Evolutionary conservation across 345 rosid genomes (phyloP).

Genomic region (Lumnitzera littorea): DNA sequence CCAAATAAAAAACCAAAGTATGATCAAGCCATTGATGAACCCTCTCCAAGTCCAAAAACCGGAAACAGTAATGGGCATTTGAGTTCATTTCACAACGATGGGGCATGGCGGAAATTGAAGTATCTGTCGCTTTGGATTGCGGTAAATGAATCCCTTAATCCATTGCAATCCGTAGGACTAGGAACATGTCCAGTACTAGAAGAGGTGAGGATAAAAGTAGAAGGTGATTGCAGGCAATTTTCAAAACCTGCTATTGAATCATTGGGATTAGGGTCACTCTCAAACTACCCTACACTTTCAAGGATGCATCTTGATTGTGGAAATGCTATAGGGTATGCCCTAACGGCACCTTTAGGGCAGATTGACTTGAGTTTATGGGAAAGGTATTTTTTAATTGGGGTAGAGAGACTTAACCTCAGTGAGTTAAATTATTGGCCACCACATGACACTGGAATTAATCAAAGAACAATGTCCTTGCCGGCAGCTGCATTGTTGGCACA

Average conservation of each 20-base stretch:
- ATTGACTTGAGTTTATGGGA: constrained; percentile 38
- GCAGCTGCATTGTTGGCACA: constrained; percentile 31
- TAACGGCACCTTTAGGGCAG: constrained; percentile 30
- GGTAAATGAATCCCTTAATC: constrained; percentile 21
- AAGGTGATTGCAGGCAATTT: constrained; percentile 30
- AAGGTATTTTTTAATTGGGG: constrained; percentile 29
- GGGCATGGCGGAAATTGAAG: constrained; percentile 21
- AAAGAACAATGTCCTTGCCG: constrained; percentile 27
- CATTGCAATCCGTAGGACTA: constrained; percentile 20
- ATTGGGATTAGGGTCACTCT: constrained; percentile 23
- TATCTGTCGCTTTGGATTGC: constrained; percentile 28
- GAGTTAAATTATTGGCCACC: constrained; percentile 39
- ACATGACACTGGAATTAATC: constrained; percentile 29
- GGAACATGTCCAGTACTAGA: constrained; percentile 27
- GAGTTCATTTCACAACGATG: not conserved
- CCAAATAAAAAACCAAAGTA: constrained; percentile 18
- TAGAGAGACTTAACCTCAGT: constrained; percentile 14
- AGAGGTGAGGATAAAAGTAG: constrained; percentile 24
- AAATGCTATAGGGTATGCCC: constrained; percentile 25
- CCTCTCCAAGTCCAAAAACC: not conserved
- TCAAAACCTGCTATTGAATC: constrained; percentile 15
- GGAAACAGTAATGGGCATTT: constrained; percentile 1
- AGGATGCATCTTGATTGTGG: constrained; percentile 34
- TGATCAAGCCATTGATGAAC: not conserved
- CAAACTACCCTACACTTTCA: constrained; percentile 18